Evolutionary conservation across 495 filamentous ascomycete species (phyloP).

Genomic region (Immersiella caudata): DNA sequence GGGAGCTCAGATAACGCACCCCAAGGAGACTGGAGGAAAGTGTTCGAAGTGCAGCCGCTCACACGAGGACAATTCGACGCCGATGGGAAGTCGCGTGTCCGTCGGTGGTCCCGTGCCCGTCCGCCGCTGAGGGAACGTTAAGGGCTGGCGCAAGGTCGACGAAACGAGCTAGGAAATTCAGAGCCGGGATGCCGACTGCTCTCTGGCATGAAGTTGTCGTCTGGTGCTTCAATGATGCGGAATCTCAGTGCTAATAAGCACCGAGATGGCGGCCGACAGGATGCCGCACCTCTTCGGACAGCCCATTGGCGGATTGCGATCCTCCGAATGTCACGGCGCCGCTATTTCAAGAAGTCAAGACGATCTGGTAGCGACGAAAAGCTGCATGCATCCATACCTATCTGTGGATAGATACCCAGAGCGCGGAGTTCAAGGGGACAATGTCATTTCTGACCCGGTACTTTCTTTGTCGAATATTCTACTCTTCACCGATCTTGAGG

Average conservation of each 20-base stretch:
- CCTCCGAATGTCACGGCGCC: too few relatives aligned
- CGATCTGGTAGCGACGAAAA: background rate
- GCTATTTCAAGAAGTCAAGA: background rate
- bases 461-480: background rate
- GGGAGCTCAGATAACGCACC: conserved; percentile 34
- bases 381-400: background rate
- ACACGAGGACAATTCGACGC: conserved; percentile 37
- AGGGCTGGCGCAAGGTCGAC: background rate
- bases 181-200: background rate
- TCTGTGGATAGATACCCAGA: background rate
- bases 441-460: background rate
- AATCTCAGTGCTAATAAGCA: too few relatives aligned
- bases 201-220: too few relatives aligned
- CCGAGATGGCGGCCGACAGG: too few relatives aligned
- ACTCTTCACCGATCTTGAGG: background rate
- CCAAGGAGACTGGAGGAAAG: conserved; percentile 31
- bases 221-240: too few relatives aligned
- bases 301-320: too few relatives aligned
- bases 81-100: conserved; percentile 31
- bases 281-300: too few relatives aligned
- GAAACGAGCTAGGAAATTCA: background rate
- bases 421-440: background rate
- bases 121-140: background rate
- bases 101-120: background rate
- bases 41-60: conserved; percentile 33